These are phyloP conservation scores for Wallacemonas sp. DNA, from an alignment of 208 protist genomes.

Conservation along the genomic window DNA sequence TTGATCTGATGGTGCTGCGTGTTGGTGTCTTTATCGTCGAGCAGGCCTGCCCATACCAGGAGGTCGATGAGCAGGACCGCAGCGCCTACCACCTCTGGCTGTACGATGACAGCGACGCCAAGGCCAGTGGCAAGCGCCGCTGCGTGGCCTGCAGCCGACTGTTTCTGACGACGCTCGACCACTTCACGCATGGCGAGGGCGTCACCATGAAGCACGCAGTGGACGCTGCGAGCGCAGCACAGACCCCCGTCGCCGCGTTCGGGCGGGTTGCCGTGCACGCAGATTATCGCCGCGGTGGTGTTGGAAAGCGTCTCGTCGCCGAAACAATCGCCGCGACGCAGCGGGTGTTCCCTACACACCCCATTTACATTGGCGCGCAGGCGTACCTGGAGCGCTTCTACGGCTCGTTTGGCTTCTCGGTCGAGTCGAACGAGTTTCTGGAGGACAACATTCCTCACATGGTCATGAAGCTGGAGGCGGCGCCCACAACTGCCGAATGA, in stretches of 20 bases:
- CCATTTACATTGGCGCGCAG: constrained; percentile 13
- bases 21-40: constrained; percentile 9
- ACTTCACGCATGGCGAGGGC: constrained; percentile 7
- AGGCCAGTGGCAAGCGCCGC: not conserved
- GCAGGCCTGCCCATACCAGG: constrained; percentile 6
- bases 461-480: not conserved
- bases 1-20: not conserved
- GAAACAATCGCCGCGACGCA: constrained; percentile 2
- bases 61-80: constrained; percentile 10
- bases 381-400: constrained; percentile 12
- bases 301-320: not conserved
- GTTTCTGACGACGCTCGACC: not conserved
- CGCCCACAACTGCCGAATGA: not conserved
- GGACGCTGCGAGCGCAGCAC: not conserved
- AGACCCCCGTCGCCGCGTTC: not conserved
- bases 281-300: not conserved
- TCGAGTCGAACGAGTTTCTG: constrained; percentile 5
- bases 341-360: not conserved
- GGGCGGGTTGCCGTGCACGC: constrained; percentile 6
- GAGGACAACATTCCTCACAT: constrained; percentile 7
- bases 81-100: not conserved
- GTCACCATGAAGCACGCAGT: not conserved
- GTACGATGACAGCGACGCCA: not conserved
- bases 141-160: constrained; percentile 4
- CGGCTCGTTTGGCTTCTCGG: not conserved